These are phyloP conservation scores for Spinellus fusiger DNA, from an alignment of 192 early-diverging fungal species.

Conservation along the genomic window DNA sequence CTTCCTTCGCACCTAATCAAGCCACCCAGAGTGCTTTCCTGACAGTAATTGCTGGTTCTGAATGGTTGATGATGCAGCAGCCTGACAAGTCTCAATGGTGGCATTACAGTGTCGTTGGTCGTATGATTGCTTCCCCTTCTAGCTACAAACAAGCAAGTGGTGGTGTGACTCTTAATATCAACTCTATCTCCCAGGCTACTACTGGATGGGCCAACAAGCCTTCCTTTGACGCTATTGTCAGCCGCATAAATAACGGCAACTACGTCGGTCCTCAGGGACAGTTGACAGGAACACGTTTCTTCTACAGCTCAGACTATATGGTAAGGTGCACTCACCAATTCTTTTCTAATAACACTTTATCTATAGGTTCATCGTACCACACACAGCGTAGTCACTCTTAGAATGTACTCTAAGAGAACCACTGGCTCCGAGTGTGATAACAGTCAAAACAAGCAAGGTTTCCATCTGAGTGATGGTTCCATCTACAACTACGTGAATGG, in stretches of 20 bases:
- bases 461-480: constrained; percentile 25
- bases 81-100: neutral
- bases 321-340: no score
- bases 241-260: neutral
- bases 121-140: constrained; percentile 20
- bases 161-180: constrained; percentile 14
- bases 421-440: constrained; percentile 23
- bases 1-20: constrained; percentile 4
- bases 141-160: constrained; percentile 8
- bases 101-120: constrained; percentile 20
- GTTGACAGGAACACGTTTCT: constrained; percentile 2
- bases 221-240: neutral
- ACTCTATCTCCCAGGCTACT: neutral
- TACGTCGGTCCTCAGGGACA: neutral
- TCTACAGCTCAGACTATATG: constrained; percentile 11
- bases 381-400: constrained; percentile 15
- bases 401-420: constrained; percentile 25
- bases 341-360: neutral
- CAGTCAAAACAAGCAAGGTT: constrained; percentile 20
- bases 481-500: constrained; percentile 22
- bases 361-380: constrained; percentile 16
- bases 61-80: constrained; percentile 20
- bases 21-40: constrained; percentile 5
- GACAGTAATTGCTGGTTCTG: constrained; percentile 14
- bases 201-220: constrained; percentile 10